Conservation (phyloP, 306 rosid genomes). For the cucumber (Cucumis sativus) region DNA sequence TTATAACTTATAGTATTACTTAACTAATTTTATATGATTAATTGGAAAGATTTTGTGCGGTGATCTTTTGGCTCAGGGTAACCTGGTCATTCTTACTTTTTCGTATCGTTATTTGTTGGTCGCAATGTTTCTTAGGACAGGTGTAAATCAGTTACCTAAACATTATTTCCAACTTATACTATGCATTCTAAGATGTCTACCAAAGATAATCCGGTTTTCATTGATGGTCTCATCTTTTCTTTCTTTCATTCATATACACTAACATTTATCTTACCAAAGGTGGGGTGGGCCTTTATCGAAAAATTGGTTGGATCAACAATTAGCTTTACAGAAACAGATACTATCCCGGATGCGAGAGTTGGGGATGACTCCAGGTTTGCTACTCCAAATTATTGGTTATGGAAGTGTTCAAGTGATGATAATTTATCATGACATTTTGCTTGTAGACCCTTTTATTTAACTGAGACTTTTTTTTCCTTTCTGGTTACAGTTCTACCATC, state of each 20-base stretch:
- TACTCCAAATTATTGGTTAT: not conserved
- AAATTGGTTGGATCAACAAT: slow-evolving; percentile 83
- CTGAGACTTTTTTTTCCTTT: not conserved
- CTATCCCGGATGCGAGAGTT: slow-evolving; percentile 73
- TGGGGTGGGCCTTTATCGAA: slow-evolving; percentile 96
- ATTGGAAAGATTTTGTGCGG: not conserved
- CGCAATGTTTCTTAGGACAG: not conserved
- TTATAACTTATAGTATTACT: not conserved
- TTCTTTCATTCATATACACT: not conserved
- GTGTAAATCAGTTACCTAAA: not conserved
- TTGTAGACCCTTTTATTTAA: not conserved
- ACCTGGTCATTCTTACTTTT: not conserved
- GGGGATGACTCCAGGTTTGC: slow-evolving; percentile 94
- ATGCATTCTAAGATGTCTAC: slow-evolving; percentile 1
- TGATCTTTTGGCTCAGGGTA: not conserved
- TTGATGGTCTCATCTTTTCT: not conserved
- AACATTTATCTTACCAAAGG: slow-evolving; percentile 31
- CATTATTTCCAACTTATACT: not conserved
- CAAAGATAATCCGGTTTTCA: not conserved
- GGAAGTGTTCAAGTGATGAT: not conserved
- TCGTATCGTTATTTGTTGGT: not conserved
- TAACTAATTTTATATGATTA: not conserved
- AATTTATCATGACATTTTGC: not conserved
- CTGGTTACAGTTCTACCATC: slow-evolving; percentile 68
- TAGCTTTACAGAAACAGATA: slow-evolving; percentile 64